Percentiles rank a stretch among this genome's conserved stretches.
Evolutionary conservation across 2,329 filamentous ascomycete genomes (phyloP).

Genomic region (Cercospora citrullina): DNA sequence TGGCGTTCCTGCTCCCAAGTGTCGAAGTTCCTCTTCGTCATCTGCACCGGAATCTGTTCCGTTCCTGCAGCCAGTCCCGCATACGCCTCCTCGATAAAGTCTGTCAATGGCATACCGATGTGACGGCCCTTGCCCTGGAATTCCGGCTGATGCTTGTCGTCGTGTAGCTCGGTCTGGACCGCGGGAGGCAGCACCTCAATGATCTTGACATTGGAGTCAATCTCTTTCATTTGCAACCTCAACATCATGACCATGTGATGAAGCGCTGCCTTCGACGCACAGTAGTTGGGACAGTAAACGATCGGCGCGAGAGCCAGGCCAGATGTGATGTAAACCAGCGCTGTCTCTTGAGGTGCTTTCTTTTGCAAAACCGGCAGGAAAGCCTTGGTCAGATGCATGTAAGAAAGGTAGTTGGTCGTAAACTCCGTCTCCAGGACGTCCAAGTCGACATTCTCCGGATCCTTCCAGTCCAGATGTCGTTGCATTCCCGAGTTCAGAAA

Average conservation of each 20-base stretch:
- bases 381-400: constrained; percentile 51
- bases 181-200: constrained; percentile 58
- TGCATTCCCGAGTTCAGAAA: constrained; percentile 58
- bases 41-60: constrained; percentile 55
- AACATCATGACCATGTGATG: constrained; percentile 56
- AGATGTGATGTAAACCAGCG: constrained; percentile 52
- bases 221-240: constrained; percentile 52
- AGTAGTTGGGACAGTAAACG: constrained; percentile 53
- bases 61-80: constrained; percentile 47
- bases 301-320: constrained; percentile 54
- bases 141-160: constrained; percentile 56
- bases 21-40: constrained; percentile 48
- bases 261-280: constrained; percentile 57
- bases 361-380: constrained; percentile 54
- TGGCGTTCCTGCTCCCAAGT: constrained; percentile 50
- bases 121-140: constrained; percentile 45
- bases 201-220: constrained; percentile 52
- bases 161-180: constrained; percentile 59
- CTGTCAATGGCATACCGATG: constrained; percentile 56
- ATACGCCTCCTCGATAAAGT: constrained; percentile 55
- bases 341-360: constrained; percentile 43
- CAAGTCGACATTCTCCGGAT: constrained; percentile 52
- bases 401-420: constrained; percentile 53
- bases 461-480: constrained; percentile 50
- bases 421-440: constrained; percentile 28